Percentiles rank a stretch among this genome's conserved stretches.
phyloP scores from a whole-genome alignment of 164 flowering plant genomes.

The Tetracentron sinense region DNA sequence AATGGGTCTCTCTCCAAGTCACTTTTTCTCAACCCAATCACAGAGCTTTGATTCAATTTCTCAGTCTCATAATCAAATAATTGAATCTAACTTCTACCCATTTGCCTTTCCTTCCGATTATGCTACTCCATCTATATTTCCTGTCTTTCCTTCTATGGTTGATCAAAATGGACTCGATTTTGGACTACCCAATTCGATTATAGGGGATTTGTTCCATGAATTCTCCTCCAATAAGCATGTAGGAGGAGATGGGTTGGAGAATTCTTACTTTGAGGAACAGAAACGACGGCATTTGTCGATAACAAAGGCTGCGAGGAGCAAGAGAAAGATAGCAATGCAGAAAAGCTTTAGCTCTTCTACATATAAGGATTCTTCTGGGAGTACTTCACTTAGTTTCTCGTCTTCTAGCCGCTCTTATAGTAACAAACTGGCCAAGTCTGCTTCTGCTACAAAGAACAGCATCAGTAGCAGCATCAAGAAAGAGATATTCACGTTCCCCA shows the following conservation, averaged over 20 bases:
- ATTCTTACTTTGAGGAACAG: not conserved
- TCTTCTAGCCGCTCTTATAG: not conserved
- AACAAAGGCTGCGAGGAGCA: conserved; percentile 17
- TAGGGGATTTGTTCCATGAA: conserved; percentile 8
- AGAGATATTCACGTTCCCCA: not conserved
- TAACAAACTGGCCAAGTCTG: not conserved
- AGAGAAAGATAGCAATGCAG: conserved; percentile 19
- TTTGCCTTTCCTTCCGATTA: not conserved
- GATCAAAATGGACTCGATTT: conserved; percentile 5
- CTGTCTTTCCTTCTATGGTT: conserved; percentile 1
- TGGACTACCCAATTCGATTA: conserved; percentile 5
- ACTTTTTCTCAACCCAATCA: not conserved
- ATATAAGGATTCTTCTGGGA: not conserved
- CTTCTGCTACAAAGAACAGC: not conserved
- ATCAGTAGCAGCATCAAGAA: not conserved
- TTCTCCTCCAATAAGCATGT: not conserved
- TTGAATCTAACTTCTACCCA: not conserved
- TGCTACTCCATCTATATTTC: not conserved
- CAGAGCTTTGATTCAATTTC: conserved; percentile 5
- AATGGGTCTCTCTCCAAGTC: conserved; percentile 12
- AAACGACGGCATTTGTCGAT: conserved; percentile 3
- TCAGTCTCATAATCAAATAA: not conserved
- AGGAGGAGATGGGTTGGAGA: not conserved
- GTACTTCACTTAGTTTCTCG: not conserved
- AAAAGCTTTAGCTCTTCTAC: too few species aligned